phyloP scores from a whole-genome alignment of 495 filamentous ascomycete species.

The Trichoderma parareesei region DNA sequence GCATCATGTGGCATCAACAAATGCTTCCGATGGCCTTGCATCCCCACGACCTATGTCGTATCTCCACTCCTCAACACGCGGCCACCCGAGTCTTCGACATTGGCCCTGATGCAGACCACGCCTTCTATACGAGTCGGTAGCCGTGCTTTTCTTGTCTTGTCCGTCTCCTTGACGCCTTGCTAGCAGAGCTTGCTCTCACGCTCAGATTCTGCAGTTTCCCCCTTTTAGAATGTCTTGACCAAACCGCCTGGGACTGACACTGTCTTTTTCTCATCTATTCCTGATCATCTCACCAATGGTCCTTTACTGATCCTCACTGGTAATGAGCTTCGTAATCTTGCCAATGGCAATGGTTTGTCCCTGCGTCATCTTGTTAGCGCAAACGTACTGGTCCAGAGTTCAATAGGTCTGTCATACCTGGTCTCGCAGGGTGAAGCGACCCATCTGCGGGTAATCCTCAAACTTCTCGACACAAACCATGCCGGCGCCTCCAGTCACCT shows the following conservation, averaged over 20 bases:
- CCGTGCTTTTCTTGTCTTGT: background rate
- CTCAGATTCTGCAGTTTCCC: too few species aligned
- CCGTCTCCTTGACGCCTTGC: background rate
- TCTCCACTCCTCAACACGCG: background rate
- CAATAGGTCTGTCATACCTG: constrained; percentile 49
- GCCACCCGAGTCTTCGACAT: background rate
- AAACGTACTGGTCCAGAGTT: constrained; percentile 6
- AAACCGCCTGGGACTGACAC: background rate
- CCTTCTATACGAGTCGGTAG: constrained; percentile 1
- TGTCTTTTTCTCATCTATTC: background rate
- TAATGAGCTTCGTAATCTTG: constrained; percentile 81
- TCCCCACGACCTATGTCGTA: background rate
- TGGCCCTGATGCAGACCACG: background rate
- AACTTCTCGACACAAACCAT: constrained; percentile 88
- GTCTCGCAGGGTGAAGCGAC: constrained; percentile 89
- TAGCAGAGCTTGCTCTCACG: constrained; percentile 2
- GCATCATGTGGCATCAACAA: constrained; percentile 3
- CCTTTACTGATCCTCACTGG: constrained; percentile 17
- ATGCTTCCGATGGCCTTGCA: background rate
- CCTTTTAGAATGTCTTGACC: background rate
- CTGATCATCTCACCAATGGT: background rate
- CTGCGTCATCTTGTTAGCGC: constrained; percentile 33
- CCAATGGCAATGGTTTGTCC: constrained; percentile 96
- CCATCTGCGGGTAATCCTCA: constrained; percentile 88
- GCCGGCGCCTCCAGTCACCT: constrained; percentile 76